A percentile compares a stretch with the other conserved stretches of the same genome.
Evolutionary conservation across 2,329 filamentous ascomycete species (phyloP).

Genomic region (Aspergillus aculeatinus): DNA sequence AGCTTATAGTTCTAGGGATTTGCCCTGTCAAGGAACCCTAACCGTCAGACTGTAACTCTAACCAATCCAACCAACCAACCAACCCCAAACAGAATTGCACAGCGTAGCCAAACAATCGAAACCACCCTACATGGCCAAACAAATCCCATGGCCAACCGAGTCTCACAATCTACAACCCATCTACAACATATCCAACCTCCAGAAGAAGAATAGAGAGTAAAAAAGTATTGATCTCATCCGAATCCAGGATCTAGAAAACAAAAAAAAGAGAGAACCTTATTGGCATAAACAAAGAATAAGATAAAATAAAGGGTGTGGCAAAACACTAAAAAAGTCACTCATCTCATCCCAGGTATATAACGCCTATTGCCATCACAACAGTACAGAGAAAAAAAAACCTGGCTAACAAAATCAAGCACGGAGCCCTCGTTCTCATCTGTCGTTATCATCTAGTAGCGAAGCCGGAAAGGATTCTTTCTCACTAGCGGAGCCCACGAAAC

Average conservation of each 20-base stretch:
- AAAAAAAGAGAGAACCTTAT: background rate
- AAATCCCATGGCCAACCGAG: too few relatives aligned
- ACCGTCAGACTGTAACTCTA: too few relatives aligned
- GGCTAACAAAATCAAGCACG: background rate
- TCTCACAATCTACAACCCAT: too few relatives aligned
- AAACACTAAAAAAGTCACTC: slow-evolving; percentile 2
- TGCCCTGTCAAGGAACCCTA: too few relatives aligned
- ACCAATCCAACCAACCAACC: too few relatives aligned
- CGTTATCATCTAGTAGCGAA: background rate
- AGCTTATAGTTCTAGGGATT: too few relatives aligned
- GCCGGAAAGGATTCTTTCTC: too few relatives aligned
- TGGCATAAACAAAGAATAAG: background rate
- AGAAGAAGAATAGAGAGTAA: background rate
- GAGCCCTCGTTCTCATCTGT: background rate
- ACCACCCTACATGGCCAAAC: too few relatives aligned
- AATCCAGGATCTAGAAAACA: background rate
- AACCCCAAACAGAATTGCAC: too few relatives aligned
- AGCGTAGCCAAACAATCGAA: too few relatives aligned
- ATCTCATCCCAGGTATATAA: slow-evolving; percentile 20
- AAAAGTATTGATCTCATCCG: background rate
- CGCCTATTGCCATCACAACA: slow-evolving; percentile 1
- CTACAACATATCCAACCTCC: too few relatives aligned
- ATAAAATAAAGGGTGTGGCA: background rate
- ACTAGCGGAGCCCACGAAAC: too few relatives aligned
- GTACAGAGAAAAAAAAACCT: background rate